Base-by-base conservation (phyloP, 2,329 filamentous ascomycete genomes). In the Pseudogymnoascus sp. region DNA sequence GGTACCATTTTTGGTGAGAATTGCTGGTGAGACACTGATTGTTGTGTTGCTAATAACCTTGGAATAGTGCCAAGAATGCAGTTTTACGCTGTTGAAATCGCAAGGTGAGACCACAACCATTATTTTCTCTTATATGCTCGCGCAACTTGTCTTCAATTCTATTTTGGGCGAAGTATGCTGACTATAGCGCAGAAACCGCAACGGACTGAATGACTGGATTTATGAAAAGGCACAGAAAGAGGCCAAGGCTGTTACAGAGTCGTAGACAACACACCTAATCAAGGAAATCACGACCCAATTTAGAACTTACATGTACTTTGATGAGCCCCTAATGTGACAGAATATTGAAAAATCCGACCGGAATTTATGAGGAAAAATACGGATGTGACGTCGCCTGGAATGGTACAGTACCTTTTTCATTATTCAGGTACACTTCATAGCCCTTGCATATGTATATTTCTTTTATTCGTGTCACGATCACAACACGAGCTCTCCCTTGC, bases 161-260 rank as follows among this genome's bases (percentile, higher is more conserved):
- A 53, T 31, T 53, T 53, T 31, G 26, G 5, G 33, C 1, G 10
- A 24, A 56, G 38, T 46, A 56, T 26, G 26, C 64, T 63, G 64
- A 61, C 59, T 61, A 7, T 6, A 5, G 50, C 60, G 28, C 64
- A 87, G 87, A 70, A 99, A 99, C 78, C 88, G 88, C 65, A 84
- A 84, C 62, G 93, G 93, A 28, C 78, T 98, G 64, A 99, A 99
- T 73, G 95, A 99, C 77, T 99, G 95, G 95, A 86, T 99, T 66
- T 95, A 93, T 76, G 93, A 98, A 78, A 83, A 90, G 75, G 85
- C 88, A 1, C 86, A 93, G 71, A 64, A 64, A 2, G 66, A 65
- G 56, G 31, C 31, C 7, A 60, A 83, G 75, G 75, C 46, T 31
- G 46, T 53, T 26, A 53, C 46, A 53, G 46, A 53, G 46, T 4